These are phyloP conservation scores for Trichopus zeylanicus DNA, from an alignment of 116 monocot species.

Conservation along the genomic window DNA sequence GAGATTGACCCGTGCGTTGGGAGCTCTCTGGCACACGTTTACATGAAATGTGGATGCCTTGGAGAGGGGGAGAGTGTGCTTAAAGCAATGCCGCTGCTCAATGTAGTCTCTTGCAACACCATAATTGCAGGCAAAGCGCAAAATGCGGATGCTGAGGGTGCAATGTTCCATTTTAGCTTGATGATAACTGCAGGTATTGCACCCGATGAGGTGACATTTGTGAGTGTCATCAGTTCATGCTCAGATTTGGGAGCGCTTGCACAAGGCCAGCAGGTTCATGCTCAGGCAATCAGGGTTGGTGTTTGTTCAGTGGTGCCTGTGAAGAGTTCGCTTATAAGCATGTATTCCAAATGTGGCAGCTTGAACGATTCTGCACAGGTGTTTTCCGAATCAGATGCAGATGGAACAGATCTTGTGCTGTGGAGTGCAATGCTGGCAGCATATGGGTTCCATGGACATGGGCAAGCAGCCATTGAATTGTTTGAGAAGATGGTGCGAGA, in stretches of 20 bases:
- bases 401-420: constrained; percentile 24
- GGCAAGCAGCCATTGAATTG: constrained; percentile 34
- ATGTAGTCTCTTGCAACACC: constrained; percentile 55
- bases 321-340: constrained; percentile 57
- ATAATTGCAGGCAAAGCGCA: constrained; percentile 54
- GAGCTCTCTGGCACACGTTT: constrained; percentile 71
- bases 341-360: constrained; percentile 83
- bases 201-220: constrained; percentile 54
- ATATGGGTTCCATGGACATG: constrained; percentile 60
- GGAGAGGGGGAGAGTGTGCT: constrained; percentile 38
- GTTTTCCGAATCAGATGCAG: constrained; percentile 19
- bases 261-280: constrained; percentile 58
- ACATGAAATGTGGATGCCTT: constrained; percentile 53
- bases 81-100: constrained; percentile 31
- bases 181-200: constrained; percentile 41
- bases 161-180: constrained; percentile 35
- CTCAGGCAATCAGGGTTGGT: constrained; percentile 37
- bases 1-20: constrained; percentile 33
- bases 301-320: constrained; percentile 28
- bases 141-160: constrained; percentile 63
- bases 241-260: constrained; percentile 47
- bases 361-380: constrained; percentile 21
- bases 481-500: constrained; percentile 47
- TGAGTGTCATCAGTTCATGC: constrained; percentile 45
- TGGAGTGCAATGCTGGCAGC: constrained; percentile 66